Conservation (phyloP, 2,329 filamentous ascomycete genomes). For the Clarireedia homoeocarpa region DNA sequence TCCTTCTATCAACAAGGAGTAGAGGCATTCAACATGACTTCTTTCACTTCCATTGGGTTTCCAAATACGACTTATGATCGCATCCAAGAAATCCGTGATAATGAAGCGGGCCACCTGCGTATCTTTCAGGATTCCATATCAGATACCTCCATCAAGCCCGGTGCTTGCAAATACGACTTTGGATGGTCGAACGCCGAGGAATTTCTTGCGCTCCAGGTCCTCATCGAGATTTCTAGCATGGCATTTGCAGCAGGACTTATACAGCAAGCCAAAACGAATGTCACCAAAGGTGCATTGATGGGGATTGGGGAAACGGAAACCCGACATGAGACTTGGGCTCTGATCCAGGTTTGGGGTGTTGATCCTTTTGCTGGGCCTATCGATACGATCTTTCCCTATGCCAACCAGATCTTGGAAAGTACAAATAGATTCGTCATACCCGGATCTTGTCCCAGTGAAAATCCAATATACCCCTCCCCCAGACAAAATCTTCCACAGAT, state of each 20-base stretch:
- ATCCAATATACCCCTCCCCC: conserved; percentile 33
- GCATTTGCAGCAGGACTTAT: conserved; percentile 34
- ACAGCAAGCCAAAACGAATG: conserved; percentile 28
- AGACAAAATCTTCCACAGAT: conserved; percentile 31
- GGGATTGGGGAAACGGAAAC: conserved; percentile 33
- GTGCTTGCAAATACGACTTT: conserved; percentile 30
- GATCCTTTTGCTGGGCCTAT: conserved; percentile 35
- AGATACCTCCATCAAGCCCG: conserved; percentile 35
- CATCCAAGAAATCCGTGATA: conserved; percentile 36
- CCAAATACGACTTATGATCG: conserved; percentile 35
- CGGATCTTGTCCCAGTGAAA: conserved; percentile 30
- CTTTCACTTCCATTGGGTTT: conserved; percentile 31
- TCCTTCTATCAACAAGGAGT: conserved; percentile 37
- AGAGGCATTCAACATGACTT: conserved; percentile 32
- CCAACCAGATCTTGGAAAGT: conserved; percentile 34
- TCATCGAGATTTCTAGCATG: conserved; percentile 34
- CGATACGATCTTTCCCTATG: conserved; percentile 36
- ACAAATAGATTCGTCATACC: conserved; percentile 30
- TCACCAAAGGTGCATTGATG: conserved; percentile 32
- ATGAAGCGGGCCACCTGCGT: conserved; percentile 37
- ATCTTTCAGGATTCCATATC: conserved; percentile 39
- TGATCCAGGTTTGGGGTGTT: conserved; percentile 35
- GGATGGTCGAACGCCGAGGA: conserved; percentile 17
- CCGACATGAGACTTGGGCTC: conserved; percentile 35
- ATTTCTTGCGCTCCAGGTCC: conserved; percentile 29